Evolutionary conservation across 2,329 filamentous ascomycete species (phyloP), one percentile per base, ranked within the genome.

Genomic region (Fusarium paranaense): DNA sequence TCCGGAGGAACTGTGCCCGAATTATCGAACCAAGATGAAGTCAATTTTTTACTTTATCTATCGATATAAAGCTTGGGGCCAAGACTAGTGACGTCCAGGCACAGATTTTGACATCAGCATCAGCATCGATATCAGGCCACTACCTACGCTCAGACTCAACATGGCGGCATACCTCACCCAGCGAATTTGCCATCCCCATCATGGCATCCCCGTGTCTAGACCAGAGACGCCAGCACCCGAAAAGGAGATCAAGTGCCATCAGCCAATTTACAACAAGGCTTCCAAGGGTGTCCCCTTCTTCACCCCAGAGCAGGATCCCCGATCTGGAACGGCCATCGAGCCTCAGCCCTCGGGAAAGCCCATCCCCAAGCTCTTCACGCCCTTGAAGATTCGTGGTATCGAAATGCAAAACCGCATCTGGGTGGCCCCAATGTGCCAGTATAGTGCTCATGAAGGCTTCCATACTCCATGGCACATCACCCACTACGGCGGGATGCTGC

Each of bases 391-490:
- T 62, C 84, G 87, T 8, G 83, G 82, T 18, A 68, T 86, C 22
- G 82, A 80, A 16, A 77, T 88, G 72, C 84, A 81, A 33, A 88
- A 88, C 71, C 85, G 86, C 16, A 83, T 88, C 64, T 82, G 85
- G 73, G 74, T 86, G 22, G 82, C 84, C 32, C 86, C 86, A 2
- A 82, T 88, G 78, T 88, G 86, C 69, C 85, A 87, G 73, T 87
- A 86, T 72, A 84, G 81, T 6, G 81, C 85, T 3, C 76, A 83
- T 32, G 81, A 86, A 42, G 84, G 94, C 11, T 92, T 94, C 79
- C 87, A 90, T 72, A 94, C 91, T 0, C 83, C 89, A 69, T 95
- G 92, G 92, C 93, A 95, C 80, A 81, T 92, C 38, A 90, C 93
- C 3, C 93, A 95, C 76, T 85, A 94, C 33, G 93, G 93, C 20